phyloP scores from a whole-genome alignment of 805 yeast species.

The Ogataea thermomethanolica region DNA sequence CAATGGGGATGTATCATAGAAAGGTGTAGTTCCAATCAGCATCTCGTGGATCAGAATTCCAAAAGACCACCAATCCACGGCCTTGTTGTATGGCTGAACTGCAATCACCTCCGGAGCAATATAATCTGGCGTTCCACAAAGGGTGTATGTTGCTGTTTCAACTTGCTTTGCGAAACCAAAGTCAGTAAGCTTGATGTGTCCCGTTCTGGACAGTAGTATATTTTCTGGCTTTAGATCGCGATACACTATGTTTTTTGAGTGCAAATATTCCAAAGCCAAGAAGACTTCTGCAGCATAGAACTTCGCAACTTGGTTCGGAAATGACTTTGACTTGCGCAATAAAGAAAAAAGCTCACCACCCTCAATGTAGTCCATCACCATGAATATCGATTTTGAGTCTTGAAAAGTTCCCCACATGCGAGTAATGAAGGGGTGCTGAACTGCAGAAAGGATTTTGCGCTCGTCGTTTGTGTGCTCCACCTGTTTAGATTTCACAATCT shows the following conservation, averaged over 20 bases:
- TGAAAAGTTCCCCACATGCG: slow-evolving; percentile 70
- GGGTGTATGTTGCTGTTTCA: slow-evolving; percentile 54
- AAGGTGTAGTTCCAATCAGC: slow-evolving; percentile 61
- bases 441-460: slow-evolving; percentile 53
- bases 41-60: slow-evolving; percentile 59
- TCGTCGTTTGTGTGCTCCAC: slow-evolving; percentile 65
- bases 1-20: slow-evolving; percentile 61
- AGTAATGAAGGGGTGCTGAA: slow-evolving; percentile 58
- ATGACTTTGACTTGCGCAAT: slow-evolving; percentile 53
- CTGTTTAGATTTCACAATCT: slow-evolving; percentile 59
- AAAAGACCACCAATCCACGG: slow-evolving; percentile 66
- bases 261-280: slow-evolving; percentile 55
- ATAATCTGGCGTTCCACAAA: slow-evolving; percentile 64
- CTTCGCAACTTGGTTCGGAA: slow-evolving; percentile 62
- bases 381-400: slow-evolving; percentile 52
- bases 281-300: slow-evolving; percentile 62
- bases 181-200: slow-evolving; percentile 59
- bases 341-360: slow-evolving; percentile 60
- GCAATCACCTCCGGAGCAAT: slow-evolving; percentile 67
- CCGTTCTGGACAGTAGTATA: slow-evolving; percentile 53
- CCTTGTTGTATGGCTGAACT: slow-evolving; percentile 57
- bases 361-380: slow-evolving; percentile 65
- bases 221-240: slow-evolving; percentile 63
- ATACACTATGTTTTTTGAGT: slow-evolving; percentile 55
- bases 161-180: slow-evolving; percentile 65